Evolutionary conservation across 768 basidiomycete genomes (phyloP), one percentile per base, ranked within the genome.

Genomic region (Tricholomella constricta): DNA sequence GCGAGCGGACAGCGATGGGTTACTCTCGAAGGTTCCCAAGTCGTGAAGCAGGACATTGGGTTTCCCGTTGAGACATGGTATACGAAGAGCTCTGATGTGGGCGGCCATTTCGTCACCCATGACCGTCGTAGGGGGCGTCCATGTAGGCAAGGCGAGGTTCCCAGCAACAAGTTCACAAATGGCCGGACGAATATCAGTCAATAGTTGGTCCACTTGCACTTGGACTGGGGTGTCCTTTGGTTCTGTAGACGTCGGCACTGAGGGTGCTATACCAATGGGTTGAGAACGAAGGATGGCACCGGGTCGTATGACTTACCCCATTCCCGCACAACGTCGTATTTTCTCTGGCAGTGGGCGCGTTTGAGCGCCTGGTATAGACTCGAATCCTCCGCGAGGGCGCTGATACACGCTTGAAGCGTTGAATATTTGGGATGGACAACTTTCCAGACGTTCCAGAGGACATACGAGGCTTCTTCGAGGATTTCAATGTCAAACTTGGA

Each of bases 1-100:
- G 15, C 76, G 66, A 27, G 51, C 54, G n/a, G 66, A 54, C 14
- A 77, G 63, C 15, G 60, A 31, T 10, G 56, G 51, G 25, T 76
- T 71, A 4, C 57, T 49, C n/a, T 56, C 57, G 52, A 76, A 78
- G n/a, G 64, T 69, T 17, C 75, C 76, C 6, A 76, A 57, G 47
- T 74, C 66, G 45, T 78, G 75, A 1, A 78, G 66, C 6, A 78
- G 61, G 1, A 78, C 67, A 47, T 70, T 75, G 0, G 76, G 76
- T 48, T 69, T 74, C 12, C 71, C 73, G 47, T 71, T 70, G 10
- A 75, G 37, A 29, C 49, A 64, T 2, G 73, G 74, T 40, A 78
- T 73, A 8, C 54, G 56, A 23, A 77, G 59, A 3, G 57, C 52
- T 15, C n/a, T 42, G 0, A 77, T 55, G 52, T 76, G 71, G 11